Base-by-base conservation (phyloP, 2,329 filamentous ascomycete species). In the Ophiostoma sp. region DNA sequence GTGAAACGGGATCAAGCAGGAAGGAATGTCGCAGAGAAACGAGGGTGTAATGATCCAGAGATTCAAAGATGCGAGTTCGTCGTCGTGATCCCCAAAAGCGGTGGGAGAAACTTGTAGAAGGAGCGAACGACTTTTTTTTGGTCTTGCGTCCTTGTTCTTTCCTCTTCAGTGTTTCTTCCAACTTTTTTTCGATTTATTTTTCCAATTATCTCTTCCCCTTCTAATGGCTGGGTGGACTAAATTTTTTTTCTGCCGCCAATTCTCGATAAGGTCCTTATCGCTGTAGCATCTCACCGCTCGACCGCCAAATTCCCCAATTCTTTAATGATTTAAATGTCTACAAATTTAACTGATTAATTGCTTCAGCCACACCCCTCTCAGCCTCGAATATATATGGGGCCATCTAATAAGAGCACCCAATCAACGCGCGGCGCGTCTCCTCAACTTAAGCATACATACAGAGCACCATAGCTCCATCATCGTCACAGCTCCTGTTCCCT, bases 191-290 rank as follows among this genome's bases (percentile, higher is more conserved):
- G n/a, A 55, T 27, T 55, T 41, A 62, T 62, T 62, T 62, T 62
- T 14, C 58, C 14, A n/a, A 66, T 71, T 67, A 71, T 73, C 72
- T 74, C 75, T 18, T 74, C 65, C 66, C 40, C 40, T 41, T 41
- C 60, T 40, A 63, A 18, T 18, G n/a, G 60, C 42, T 45, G 49
- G 49, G 62, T 36, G 42, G 38, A 44, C 47, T 66, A 60, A 47
- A 60, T 72, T 71, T 72, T 71, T 69, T 74, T 70, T 66, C 68
- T 70, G 66, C 68, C 66, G 64, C 27, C 18, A 47, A 65, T 69
- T 63, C 44, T 52, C 66, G 66, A 62, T 18, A 18, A n/a, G 55
- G 16, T 49, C 12, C 58, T 62, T 62, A 62, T 62, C 58, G 58
- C 38, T 9, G 52, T 45, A 41, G 42, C 67, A 44, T 45, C 52